A percentile compares a stretch with the other conserved stretches of the same genome.
These are phyloP conservation scores for Pelagomonas calceolata DNA, from an alignment of 108 stramenopile genomes.

Conservation along the genomic window DNA sequence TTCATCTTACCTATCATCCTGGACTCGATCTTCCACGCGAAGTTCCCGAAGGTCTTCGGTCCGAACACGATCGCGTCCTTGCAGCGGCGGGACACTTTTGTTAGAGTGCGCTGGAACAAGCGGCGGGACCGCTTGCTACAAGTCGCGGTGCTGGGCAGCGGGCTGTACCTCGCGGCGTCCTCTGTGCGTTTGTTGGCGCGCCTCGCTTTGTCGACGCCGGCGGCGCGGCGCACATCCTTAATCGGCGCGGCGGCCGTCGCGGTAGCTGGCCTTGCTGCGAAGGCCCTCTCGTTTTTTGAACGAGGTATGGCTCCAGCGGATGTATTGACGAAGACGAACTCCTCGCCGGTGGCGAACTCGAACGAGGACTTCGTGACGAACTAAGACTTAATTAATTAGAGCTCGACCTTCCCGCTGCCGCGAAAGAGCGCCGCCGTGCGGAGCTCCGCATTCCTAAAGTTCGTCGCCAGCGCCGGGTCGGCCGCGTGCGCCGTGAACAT, in stretches of 20 bases:
- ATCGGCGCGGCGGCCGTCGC: too few relatives aligned
- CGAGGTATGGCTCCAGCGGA: too few relatives aligned
- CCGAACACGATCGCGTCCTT: slow-evolving; percentile 73
- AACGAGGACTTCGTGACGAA: too few relatives aligned
- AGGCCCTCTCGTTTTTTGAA: too few relatives aligned
- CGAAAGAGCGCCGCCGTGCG: not conserved
- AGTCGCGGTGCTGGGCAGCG: not conserved
- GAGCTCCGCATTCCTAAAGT: not conserved
- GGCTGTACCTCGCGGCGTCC: too few relatives aligned
- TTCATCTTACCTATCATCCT: slow-evolving; percentile 75
- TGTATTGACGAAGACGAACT: too few relatives aligned
- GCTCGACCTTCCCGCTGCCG: not conserved
- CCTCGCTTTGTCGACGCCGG: too few relatives aligned
- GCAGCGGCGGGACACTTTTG: slow-evolving; percentile 39
- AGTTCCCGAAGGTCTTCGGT: slow-evolving; percentile 56
- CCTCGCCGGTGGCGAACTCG: too few relatives aligned
- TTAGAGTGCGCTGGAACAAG: not conserved
- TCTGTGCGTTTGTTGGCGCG: too few relatives aligned
- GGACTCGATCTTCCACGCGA: slow-evolving; percentile 61
- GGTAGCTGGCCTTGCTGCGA: too few relatives aligned
- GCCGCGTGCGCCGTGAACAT: slow-evolving; percentile 35
- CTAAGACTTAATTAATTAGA: too few relatives aligned
- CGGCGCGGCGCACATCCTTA: too few relatives aligned
- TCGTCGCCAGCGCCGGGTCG: not conserved
- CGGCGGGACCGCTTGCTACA: slow-evolving; percentile 7